Evolutionary conservation across 176 grass and related monocot species (phyloP).

Genomic region (Raddia distichophylla): DNA sequence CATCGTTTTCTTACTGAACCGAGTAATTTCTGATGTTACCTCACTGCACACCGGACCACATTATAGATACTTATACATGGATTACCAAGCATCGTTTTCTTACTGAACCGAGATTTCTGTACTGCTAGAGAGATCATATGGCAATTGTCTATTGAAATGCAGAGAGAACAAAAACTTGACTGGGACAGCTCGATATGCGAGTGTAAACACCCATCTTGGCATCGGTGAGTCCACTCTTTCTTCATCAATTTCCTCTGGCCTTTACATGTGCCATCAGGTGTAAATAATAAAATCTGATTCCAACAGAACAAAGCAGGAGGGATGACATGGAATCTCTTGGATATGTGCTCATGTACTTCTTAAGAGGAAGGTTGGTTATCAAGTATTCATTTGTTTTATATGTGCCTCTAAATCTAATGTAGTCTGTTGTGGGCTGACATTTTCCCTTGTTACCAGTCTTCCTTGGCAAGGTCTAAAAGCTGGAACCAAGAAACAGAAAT

Average conservation of each 20-base stretch:
- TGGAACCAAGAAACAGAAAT: conserved; percentile 93
- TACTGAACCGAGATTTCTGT: conserved; percentile 9
- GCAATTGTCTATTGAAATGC: conserved; percentile 50
- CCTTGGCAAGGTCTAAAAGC: conserved; percentile 95
- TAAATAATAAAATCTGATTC: conserved; percentile 17
- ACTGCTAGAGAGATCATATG: conserved; percentile 16
- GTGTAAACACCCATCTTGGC: conserved; percentile 95
- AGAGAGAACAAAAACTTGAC: conserved; percentile 96
- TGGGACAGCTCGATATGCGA: conserved; percentile 92
- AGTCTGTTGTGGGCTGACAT: conserved; percentile 19
- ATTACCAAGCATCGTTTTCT: conserved; percentile 6
- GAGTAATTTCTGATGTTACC: background rate
- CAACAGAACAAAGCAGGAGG: conserved; percentile 90
- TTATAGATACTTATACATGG: background rate
- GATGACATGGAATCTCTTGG: conserved; percentile 97
- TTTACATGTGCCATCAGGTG: background rate
- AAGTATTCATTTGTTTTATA: conserved; percentile 3
- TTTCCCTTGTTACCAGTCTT: conserved; percentile 51
- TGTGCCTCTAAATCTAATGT: background rate
- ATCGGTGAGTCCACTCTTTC: conserved; percentile 58
- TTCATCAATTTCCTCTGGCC: conserved; percentile 9
- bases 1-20: background rate
- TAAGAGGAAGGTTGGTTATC: conserved; percentile 87
- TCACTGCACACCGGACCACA: background rate
- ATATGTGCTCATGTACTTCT: conserved; percentile 96